Evolutionary conservation across 2,329 filamentous ascomycete genomes (phyloP).

Genomic region (Pseudocercospora musae): DNA sequence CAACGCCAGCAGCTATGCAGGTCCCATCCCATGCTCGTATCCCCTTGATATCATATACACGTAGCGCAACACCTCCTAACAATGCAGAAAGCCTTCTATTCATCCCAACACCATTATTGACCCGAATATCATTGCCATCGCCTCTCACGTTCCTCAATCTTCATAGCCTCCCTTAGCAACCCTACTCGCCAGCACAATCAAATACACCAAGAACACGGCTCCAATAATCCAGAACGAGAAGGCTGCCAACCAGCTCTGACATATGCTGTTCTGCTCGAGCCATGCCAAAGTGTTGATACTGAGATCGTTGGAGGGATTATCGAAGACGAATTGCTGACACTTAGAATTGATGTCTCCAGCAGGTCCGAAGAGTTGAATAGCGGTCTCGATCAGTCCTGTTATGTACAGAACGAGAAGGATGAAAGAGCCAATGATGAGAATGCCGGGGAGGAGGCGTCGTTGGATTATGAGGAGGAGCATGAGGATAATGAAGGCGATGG

Average conservation of each 20-base stretch:
- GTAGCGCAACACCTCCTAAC: neutral
- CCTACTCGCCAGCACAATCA: constrained; percentile 56
- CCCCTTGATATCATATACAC: neutral
- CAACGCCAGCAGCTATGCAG: constrained; percentile 2
- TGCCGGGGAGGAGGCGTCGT: constrained; percentile 55
- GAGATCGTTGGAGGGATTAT: constrained; percentile 46
- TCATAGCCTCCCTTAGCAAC: constrained; percentile 32
- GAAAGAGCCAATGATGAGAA: constrained; percentile 59
- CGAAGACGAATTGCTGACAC: constrained; percentile 57
- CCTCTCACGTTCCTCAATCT: constrained; percentile 12
- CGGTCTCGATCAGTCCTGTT: constrained; percentile 60
- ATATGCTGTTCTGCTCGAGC: constrained; percentile 61
- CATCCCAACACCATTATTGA: neutral
- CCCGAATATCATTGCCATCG: neutral
- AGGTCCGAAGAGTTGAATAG: constrained; percentile 59
- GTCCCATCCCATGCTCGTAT: neutral
- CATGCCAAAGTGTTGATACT: constrained; percentile 58
- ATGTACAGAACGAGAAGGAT: constrained; percentile 61
- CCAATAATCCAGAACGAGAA: constrained; percentile 64
- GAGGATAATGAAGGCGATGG: constrained; percentile 57
- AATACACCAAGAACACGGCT: constrained; percentile 62
- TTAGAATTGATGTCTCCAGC: constrained; percentile 56
- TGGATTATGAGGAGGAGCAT: constrained; percentile 56
- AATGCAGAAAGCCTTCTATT: neutral
- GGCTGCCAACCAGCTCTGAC: constrained; percentile 60